Evolutionary conservation across 805 yeast species (phyloP), one percentile per base, ranked within the genome.

Genomic region (Saccharomycopsis sp.): DNA sequence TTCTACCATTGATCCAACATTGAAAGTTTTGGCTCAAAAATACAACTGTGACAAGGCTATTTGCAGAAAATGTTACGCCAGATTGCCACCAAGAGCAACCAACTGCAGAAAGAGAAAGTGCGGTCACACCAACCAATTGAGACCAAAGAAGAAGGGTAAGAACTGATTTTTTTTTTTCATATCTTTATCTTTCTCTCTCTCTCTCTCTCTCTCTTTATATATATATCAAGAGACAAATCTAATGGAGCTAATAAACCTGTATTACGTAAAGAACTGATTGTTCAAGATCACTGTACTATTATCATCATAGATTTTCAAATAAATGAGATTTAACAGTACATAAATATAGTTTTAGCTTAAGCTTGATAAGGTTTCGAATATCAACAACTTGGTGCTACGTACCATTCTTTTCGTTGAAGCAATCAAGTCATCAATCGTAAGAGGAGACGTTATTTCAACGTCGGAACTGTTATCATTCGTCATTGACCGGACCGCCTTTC

Each of bases 41-140:
- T 92, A 83, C 89, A 92, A 92, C 94, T 92, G 97, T 80, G 98
- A 92, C 57, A 92, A 92, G 76, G 69, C 95, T 56, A 89, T 92
- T 69, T 92, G 98, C 81, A 94, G 98, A 75, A 85, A 88, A 71
- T 92, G 98, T 79, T 92, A 92, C 82, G 96, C 98, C 63, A 92
- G 98, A 80, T 88, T 92, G 67, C 98, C 98, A 67, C 96, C 98
- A 74, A 94, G 97, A 84, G 98, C 98, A 62, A 92, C 97, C 73
- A 92, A 92, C 96, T 92, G 98, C 82, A 87, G 98, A 80, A 92
- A 92, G 97, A 87, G 96, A 86, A 92, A 92, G 82, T 92, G 98
- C 76, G 98, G 98, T 67, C 98, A 92, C 94, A 78, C 96, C 69
- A 92, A 92, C 81, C 98, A 92, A 79, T 85, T 92, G 73, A 87